A percentile compares a stretch with the other conserved stretches of the same genome.
Conservation (phyloP, 73 alveolate species). For the Tetrahymena malaccensis region DNA sequence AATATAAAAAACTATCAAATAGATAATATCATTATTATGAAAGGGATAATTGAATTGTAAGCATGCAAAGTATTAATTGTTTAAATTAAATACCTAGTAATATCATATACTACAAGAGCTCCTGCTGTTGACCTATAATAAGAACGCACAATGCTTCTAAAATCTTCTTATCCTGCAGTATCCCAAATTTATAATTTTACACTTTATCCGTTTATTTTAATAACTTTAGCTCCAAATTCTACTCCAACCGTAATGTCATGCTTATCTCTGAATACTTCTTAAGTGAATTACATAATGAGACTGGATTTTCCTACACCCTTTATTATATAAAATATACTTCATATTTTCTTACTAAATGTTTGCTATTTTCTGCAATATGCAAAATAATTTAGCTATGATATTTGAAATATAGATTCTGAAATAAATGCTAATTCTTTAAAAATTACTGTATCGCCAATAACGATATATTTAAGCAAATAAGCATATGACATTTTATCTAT, state of each 20-base stretch:
- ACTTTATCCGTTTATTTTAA: conserved; percentile 53
- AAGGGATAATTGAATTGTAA: too few species aligned
- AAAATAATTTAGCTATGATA: neutral
- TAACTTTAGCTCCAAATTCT: conserved; percentile 84
- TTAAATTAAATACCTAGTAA: conserved; percentile 38
- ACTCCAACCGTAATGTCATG: conserved; percentile 91
- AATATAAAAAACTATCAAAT: neutral
- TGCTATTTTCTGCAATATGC: neutral
- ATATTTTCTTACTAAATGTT: neutral
- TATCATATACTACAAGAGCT: conserved; percentile 83
- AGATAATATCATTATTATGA: neutral
- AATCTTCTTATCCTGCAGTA: conserved; percentile 95
- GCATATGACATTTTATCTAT: conserved; percentile 31
- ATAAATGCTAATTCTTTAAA: neutral
- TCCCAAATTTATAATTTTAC: conserved; percentile 90
- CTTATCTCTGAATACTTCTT: conserved; percentile 72
- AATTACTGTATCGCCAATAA: conserved; percentile 44
- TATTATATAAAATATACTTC: neutral
- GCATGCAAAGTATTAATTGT: neutral
- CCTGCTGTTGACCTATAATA: conserved; percentile 89
- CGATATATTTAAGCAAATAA: conserved; percentile 34
- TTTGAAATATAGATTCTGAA: neutral
- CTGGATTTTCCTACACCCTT: conserved; percentile 92
- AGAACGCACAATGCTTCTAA: conserved; percentile 74
- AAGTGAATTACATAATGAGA: conserved; percentile 75